Percentiles rank a stretch among this genome's conserved stretches.
These are phyloP conservation scores for Pseudognaphalium luteoalbum DNA, from an alignment of 129 eudicot genomes.

Conservation along the genomic window DNA sequence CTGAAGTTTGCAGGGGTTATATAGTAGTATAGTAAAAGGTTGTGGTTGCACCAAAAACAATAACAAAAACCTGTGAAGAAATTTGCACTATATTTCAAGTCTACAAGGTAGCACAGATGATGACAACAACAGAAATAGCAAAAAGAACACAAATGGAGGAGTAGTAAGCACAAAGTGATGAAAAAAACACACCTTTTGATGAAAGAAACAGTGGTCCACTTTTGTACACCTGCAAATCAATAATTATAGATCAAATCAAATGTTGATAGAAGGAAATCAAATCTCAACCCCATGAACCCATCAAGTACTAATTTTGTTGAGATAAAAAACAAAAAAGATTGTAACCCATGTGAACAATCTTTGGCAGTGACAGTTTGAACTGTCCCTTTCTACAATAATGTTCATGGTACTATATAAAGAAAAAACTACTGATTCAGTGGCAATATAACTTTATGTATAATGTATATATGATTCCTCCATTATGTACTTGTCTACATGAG, in stretches of 20 bases:
- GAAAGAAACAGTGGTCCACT: conserved; percentile 87
- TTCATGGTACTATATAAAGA: not conserved
- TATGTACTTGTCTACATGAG: not conserved
- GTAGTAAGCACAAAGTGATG: conserved; percentile 18
- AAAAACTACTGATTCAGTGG: not conserved
- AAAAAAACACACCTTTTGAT: conserved; percentile 73
- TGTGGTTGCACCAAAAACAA: not conserved
- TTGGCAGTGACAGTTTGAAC: conserved; percentile 19
- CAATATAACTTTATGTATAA: not conserved
- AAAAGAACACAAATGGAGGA: conserved; percentile 16
- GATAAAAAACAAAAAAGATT: not conserved
- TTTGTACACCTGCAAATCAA: conserved; percentile 74
- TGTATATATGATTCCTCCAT: not conserved
- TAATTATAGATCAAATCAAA: conserved; percentile 28
- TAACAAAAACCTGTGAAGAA: not conserved
- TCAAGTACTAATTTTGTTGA: not conserved
- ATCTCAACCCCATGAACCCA: not conserved
- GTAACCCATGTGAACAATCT: conserved; percentile 19
- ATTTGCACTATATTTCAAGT: conserved; percentile 3
- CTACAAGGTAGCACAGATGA: conserved; percentile 10
- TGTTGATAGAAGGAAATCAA: not conserved
- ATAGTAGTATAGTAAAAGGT: conserved; percentile 12
- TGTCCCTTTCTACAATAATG: conserved; percentile 22
- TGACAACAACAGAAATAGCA: conserved; percentile 4
- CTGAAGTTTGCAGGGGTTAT: conserved; percentile 9